Evolutionary conservation across 495 filamentous ascomycete species (phyloP).

Genomic region (Pyrenopolyporus hunteri): DNA sequence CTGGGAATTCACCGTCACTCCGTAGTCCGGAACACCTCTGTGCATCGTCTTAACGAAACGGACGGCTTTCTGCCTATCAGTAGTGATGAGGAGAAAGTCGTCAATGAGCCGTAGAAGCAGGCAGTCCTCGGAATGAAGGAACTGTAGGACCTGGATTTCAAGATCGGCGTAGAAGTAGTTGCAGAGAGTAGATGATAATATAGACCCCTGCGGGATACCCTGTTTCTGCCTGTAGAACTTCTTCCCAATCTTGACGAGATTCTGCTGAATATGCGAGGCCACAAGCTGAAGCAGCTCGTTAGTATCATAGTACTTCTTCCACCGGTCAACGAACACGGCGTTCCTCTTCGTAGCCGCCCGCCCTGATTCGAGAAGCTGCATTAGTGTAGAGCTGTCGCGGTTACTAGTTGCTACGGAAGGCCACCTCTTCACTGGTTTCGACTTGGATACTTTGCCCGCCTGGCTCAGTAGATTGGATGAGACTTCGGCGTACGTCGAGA

Average conservation of each 20-base stretch:
- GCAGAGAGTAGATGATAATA: constrained; percentile 84
- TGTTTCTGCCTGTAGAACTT: constrained; percentile 85
- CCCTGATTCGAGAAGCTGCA: constrained; percentile 58
- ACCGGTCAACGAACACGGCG: constrained; percentile 77
- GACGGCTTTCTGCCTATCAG: constrained; percentile 64
- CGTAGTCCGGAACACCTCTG: constrained; percentile 75
- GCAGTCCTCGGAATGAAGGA: constrained; percentile 63
- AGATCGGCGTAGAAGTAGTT: constrained; percentile 94
- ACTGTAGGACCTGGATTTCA: constrained; percentile 70
- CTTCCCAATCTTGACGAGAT: constrained; percentile 88
- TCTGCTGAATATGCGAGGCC: constrained; percentile 76
- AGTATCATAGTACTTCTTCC: constrained; percentile 58
- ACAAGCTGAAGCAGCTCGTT: constrained; percentile 71
- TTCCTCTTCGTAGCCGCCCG: constrained; percentile 58
- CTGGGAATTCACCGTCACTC: constrained; percentile 72
- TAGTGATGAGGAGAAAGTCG: constrained; percentile 89
- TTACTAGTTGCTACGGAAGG: constrained; percentile 62
- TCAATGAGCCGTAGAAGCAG: constrained; percentile 84
- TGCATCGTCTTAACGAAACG: constrained; percentile 82
- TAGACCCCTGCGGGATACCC: constrained; percentile 92
- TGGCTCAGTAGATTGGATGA: constrained; percentile 49
- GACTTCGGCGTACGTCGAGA: constrained; percentile 77
- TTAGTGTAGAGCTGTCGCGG: constrained; percentile 59
- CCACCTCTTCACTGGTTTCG: constrained; percentile 68
- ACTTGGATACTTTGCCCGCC: constrained; percentile 20